Evolutionary conservation across 768 basidiomycete genomes (phyloP).

Genomic region (Macrolepiota fuliginosa): DNA sequence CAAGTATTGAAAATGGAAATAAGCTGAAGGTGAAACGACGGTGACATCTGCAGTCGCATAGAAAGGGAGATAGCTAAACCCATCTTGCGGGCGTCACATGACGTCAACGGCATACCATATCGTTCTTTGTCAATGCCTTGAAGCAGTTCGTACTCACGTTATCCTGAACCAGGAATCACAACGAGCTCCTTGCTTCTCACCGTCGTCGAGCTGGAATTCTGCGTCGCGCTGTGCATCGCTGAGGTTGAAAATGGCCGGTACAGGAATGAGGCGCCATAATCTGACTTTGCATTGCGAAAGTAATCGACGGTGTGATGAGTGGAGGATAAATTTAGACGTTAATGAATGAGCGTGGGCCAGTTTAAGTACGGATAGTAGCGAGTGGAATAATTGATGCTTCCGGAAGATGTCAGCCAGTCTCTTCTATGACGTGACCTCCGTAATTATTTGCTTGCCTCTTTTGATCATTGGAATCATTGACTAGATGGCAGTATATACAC

Average conservation of each 20-base stretch:
- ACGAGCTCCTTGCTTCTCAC: conserved; percentile 41
- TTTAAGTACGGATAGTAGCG: neutral
- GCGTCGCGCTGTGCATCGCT: conserved; percentile 11
- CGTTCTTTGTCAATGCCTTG: conserved; percentile 66
- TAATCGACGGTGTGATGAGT: neutral
- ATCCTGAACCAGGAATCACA: conserved; percentile 73
- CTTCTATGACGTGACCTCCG: conserved; percentile 5
- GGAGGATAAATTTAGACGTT: neutral
- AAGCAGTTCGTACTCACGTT: conserved; percentile 74
- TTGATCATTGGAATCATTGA: neutral
- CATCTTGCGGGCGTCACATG: neutral
- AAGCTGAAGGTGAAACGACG: conserved; percentile 61
- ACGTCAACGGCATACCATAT: conserved; percentile 45
- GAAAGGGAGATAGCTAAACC: neutral
- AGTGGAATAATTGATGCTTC: neutral
- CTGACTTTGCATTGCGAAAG: neutral
- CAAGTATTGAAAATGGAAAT: conserved; percentile 70
- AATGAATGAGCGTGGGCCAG: neutral
- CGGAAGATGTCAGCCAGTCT: conserved; percentile 3
- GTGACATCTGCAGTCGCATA: conserved; percentile 50
- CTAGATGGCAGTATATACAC: neutral
- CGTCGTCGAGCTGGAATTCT: conserved; percentile 39
- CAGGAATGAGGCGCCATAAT: neutral
- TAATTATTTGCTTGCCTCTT: neutral
- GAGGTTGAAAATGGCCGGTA: neutral